Evolutionary conservation across 192 early-diverging fungal species (phyloP), one percentile per base, ranked within the genome.

Genomic region (Mortierella claussenii): DNA sequence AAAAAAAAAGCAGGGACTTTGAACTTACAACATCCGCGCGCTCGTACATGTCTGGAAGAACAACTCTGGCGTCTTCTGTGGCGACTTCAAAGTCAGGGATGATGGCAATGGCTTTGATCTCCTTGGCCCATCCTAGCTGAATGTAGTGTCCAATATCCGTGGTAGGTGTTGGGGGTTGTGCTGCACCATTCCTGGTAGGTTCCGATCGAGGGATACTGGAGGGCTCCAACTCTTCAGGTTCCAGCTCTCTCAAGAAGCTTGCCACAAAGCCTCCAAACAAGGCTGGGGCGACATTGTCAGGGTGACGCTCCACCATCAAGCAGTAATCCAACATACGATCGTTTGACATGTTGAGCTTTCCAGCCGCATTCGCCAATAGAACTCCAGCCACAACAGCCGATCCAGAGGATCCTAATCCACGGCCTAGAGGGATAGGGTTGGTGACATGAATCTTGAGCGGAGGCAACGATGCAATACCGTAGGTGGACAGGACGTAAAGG

Each of bases 341-440:
- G 43, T 86, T 81, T 8, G 80, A 65, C 78, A 98, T 81, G 6
- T 78, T 62, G 40, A 98, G 85, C 15, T 83, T 62, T 45, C 91
- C 92, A 8, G 90, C 81, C 26, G 86, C 85, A 63, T 96, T 83
- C 23, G 94, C 98, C 44, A 98, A 74, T 12, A 92, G 64, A 12
- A 96, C 92, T 44, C 96, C 98, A 20, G 94, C 95, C 0, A 99
- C 96, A 7, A 98, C 95, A 17, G 98, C 98, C 11, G 96, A 89
- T 20, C 95, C 98, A 13, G 95, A 96, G 0, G 94, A 96, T 32
- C 98, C 98, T n/a, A 99, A 87, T 2, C 98, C 98, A 60, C 98
- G 90, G 13, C 97, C 97, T 17, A 99, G 82, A 15, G 97, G 96
- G 51, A 99, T 99, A 3, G 87, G 88, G 81, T 99, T 99, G 60